Evolutionary conservation across 2,329 filamentous ascomycete genomes (phyloP), one percentile per base, ranked within the genome.

Genomic region (Pseudogymnoascus sp.): DNA sequence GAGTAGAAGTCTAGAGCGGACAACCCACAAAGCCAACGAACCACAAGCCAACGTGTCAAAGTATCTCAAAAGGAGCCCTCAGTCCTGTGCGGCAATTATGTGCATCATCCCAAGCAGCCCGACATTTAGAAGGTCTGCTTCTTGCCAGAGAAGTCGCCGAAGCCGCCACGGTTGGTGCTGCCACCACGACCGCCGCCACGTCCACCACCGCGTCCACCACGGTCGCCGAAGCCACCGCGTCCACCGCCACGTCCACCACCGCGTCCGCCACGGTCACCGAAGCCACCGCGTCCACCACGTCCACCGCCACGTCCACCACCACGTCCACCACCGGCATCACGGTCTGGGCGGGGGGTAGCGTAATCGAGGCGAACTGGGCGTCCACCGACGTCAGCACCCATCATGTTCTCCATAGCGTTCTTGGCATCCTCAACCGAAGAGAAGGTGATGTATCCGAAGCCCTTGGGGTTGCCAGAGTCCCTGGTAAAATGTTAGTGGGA

Each of bases 361-460:
- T 82, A 91, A 78, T 90, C 88, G 59, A 90, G 82, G 70, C 88
- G 83, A 68, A 90, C 80, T 53, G 84, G 70, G 70, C 88, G 87
- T 62, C 87, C 87, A 70, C 78, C 82, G 70, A 91, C 80, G 60
- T 87, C 83, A 63, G 79, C 79, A 68, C 88, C 88, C 67, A 84
- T 81, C 71, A 89, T 81, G 61, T 78, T 81, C 70, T 85, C 82
- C 68, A 84, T 81, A 50, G 87, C 88, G 69, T 79, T 76, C 70
- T 82, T 83, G 66, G 88, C 87, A 74, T 90, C 87, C 35, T 90
- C 87, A 65, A 88, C 78, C 40, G 83, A 84, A 61, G 77, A 76
- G 77, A 87, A 90, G 75, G 87, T 86, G 65, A 90, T 83, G 76
- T 91, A 91, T 64, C 87, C 88, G 76, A 89, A 90, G 62, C 88